Conservation (phyloP, 495 filamentous ascomycete species). For the Lophiostoma macrostomum region DNA sequence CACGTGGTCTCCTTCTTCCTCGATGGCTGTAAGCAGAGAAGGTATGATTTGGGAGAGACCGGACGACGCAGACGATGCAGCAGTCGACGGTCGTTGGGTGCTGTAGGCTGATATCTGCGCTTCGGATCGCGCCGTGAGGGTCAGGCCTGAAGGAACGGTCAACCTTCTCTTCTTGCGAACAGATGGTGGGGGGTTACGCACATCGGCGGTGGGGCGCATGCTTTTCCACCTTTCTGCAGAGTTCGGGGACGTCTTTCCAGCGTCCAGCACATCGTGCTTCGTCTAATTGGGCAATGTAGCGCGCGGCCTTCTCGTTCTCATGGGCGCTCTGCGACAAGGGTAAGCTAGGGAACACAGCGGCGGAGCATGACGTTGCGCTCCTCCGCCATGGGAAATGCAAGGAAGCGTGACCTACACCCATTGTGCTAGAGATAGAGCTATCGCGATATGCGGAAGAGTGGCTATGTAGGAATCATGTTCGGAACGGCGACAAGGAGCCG, state of each 20-base stretch:
- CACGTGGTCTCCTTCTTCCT: constrained; percentile 52
- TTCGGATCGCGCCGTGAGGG: constrained; percentile 72
- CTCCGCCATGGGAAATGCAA: neutral
- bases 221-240: constrained; percentile 86
- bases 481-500: constrained; percentile 5
- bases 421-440: constrained; percentile 25
- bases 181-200: constrained; percentile 46
- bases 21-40: constrained; percentile 60
- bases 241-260: constrained; percentile 87
- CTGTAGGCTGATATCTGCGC: constrained; percentile 55
- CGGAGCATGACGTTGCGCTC: constrained; percentile 29
- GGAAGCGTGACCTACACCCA: constrained; percentile 26
- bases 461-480: constrained; percentile 18
- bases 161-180: neutral
- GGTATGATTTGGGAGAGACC: constrained; percentile 61
- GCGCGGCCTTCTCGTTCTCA: constrained; percentile 65
- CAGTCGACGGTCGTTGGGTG: constrained; percentile 39
- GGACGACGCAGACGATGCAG: constrained; percentile 44
- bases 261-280: constrained; percentile 79
- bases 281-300: constrained; percentile 78
- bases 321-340: constrained; percentile 12
- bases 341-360: constrained; percentile 10
- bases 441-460: constrained; percentile 8
- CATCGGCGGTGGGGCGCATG: constrained; percentile 85
- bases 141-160: constrained; percentile 55